Base-by-base conservation (phyloP, 176 grass and related monocot species). In the Poa pratensis region DNA sequence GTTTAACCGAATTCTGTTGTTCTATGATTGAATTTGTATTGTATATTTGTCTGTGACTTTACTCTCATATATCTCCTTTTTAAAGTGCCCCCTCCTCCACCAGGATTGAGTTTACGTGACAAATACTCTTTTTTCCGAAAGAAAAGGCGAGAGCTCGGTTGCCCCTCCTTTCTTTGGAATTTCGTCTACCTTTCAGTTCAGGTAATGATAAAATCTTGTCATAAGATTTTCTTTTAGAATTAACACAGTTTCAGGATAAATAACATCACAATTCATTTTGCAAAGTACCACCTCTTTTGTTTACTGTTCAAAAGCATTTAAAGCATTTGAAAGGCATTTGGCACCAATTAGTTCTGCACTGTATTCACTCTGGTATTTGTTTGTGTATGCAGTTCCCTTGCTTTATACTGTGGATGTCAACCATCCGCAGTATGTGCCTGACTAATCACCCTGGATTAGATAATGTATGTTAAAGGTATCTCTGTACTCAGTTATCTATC, bases 91-190 rank as follows among this genome's bases (percentile, higher is more conserved):
- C 86, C 88, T 78, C 85, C 69, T 66, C 84, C 80, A 77, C 80
- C 85, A 80, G 96, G 89, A 89, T 90, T 64, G 83, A 95, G 86
- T 37, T 86, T 79, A 4, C 37, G 67, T 59, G 90, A 92, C 54
- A 86, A 98, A 70, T 98, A 86, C 58, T 13, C 87, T 45, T 48
- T 94, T 12, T 95, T 94, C 61, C 84, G 30, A 59, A 83, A 90
- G 93, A 94, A 89, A 93, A 98, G 54, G 67, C 86, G 80, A 83
- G 91, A 94, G 50, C 93, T 98, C 73, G 87, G 87, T 26, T 93
- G 95, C 30, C 95, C 95, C 43, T 92, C 95, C n/a, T 93, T 78
- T 77, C 73, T 95, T 69, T 98, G 95, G 95, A 95, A 98, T 67
- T 92, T 95, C n/a, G 77, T 87, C 43, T 95, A 91, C 83, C 43